Conservation (phyloP, 805 yeast genomes). For the Schwanniomyces occidentalis region DNA sequence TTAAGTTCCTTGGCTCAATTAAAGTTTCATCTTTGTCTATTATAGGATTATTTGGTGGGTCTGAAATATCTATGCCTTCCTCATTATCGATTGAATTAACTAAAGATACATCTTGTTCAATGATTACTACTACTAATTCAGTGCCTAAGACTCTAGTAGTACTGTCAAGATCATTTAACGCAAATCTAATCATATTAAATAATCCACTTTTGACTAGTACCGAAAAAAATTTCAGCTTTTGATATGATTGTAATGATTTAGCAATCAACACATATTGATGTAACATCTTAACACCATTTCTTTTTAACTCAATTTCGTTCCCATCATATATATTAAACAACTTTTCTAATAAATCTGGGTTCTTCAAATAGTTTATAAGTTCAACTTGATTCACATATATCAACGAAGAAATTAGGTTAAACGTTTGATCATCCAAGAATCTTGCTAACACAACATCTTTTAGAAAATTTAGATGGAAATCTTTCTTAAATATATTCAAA, state of each 20-base stretch:
- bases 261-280: slow-evolving; percentile 81
- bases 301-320: slow-evolving; percentile 28
- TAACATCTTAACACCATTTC: slow-evolving; percentile 75
- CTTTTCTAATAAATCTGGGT: slow-evolving; percentile 52
- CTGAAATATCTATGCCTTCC: slow-evolving; percentile 29
- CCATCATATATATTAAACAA: slow-evolving; percentile 59
- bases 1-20: slow-evolving; percentile 15
- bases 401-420: slow-evolving; percentile 63
- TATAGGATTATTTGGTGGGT: slow-evolving; percentile 19
- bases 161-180: slow-evolving; percentile 53
- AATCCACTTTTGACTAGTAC: slow-evolving; percentile 67
- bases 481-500: slow-evolving; percentile 61
- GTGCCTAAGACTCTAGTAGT: slow-evolving; percentile 69
- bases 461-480: slow-evolving; percentile 75
- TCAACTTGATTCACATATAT: slow-evolving; percentile 70
- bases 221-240: slow-evolving; percentile 64
- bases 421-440: slow-evolving; percentile 76
- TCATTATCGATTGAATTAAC: slow-evolving; percentile 42
- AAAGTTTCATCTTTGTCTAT: slow-evolving; percentile 11
- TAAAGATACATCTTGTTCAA: slow-evolving; percentile 78
- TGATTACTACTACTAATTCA: slow-evolving; percentile 74
- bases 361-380: slow-evolving; percentile 58
- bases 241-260: slow-evolving; percentile 59
- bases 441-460: slow-evolving; percentile 87
- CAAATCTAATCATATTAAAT: slow-evolving; percentile 68